Base-by-base conservation (phyloP, 371 early-diverging fungal species). In the Mucor plumbeus region DNA sequence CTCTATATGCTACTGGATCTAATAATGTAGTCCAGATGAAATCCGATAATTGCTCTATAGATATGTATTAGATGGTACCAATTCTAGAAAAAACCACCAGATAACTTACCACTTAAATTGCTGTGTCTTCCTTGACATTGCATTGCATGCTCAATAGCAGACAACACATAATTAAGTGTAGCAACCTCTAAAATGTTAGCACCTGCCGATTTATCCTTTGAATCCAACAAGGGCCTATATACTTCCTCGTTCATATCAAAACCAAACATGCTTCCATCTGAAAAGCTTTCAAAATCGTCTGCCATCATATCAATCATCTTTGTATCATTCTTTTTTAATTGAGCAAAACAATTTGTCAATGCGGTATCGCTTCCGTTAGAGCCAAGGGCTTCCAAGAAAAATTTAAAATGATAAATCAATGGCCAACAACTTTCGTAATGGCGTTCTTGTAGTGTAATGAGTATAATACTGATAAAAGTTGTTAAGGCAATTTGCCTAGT, bases 351-450 rank as follows among this genome's bases (percentile, higher is more conserved):
- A 17, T 50, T 48, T 6, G 10, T 59, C 5, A 75, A 35, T 5
- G 61, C 61, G 5, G 55, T 48, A 10, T 67, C 60, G 4, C 64
- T 62, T 19, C 60, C 57, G n/a, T 41, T 68, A 21, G 64, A 38
- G 5, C 68, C 71, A 13, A 74, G 21, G 0, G 77, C 74, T 9
- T 85, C 81, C 19, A 85, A 75, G 36, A 85, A 82, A 6, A 62
- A 48, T 34, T 78, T 69, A 59, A 85, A 75, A 58, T 83, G 78
- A 44, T 63, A 80, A 1, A 87, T 58, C 54, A 86, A 68, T 0
- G 75, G 71, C 74, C 86, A 78, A 0, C 77, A 62, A 13, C 78
- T 77, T 41, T 83, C 85, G 58, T 79, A 85, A 33, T 86, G 79
- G 7, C 85, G 74, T 39, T 84, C 83, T 54, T 79, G 79, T 47